Evolutionary conservation across 129 eudicot species (phyloP).

Genomic region (Cynara cardunculus): DNA sequence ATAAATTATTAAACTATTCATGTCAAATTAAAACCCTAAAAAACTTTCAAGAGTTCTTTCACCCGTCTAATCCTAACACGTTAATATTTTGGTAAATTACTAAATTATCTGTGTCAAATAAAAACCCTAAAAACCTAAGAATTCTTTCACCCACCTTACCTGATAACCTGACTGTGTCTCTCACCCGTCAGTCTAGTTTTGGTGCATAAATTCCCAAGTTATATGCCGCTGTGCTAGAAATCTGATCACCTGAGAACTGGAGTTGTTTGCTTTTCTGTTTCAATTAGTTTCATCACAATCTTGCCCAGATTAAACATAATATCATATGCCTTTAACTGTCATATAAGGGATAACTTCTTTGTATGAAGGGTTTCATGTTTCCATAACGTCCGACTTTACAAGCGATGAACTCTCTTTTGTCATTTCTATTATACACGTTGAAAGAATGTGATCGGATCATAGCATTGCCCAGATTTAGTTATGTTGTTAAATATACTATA

Average conservation of each 20-base stretch:
- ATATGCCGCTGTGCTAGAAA: neutral
- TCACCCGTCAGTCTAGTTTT: no score
- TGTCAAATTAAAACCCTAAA: no score
- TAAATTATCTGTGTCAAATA: no score
- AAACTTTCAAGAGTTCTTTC: no score
- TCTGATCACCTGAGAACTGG: slow-evolving; percentile 9
- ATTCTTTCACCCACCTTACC: no score
- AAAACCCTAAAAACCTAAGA: no score
- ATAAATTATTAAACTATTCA: no score
- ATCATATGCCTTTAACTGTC: neutral
- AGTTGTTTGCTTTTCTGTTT: slow-evolving; percentile 10
- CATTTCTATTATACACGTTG: slow-evolving; percentile 29
- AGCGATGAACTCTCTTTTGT: neutral
- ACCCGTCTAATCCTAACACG: no score
- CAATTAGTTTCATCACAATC: slow-evolving; percentile 8
- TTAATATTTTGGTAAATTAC: no score
- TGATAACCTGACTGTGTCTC: no score
- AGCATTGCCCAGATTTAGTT: neutral
- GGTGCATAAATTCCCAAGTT: no score
- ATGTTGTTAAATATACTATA: slow-evolving; percentile 16
- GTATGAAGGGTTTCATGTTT: slow-evolving; percentile 3
- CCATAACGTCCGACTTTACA: slow-evolving; percentile 23
- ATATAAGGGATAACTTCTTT: neutral
- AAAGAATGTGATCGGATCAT: slow-evolving; percentile 21
- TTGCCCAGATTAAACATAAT: neutral